Evolutionary conservation across 495 filamentous ascomycete genomes (phyloP).

Genomic region (Penicillium riverlandense): DNA sequence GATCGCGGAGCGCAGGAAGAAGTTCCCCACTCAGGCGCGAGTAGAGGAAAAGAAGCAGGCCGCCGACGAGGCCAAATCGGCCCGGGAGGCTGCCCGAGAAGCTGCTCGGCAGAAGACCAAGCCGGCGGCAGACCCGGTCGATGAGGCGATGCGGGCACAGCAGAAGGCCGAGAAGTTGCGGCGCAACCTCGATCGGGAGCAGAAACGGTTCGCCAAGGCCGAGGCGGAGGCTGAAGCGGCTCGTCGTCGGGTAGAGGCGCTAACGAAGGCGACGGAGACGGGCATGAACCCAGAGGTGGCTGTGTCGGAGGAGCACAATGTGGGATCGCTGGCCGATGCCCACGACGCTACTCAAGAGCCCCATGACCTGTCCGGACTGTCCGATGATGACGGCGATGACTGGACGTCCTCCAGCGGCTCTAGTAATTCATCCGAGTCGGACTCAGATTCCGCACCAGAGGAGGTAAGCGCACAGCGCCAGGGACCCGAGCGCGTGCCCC

Average conservation of each 20-base stretch:
- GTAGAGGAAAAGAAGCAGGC: conserved; percentile 41
- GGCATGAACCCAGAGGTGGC: conserved; percentile 4
- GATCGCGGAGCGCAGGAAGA: conserved; percentile 71
- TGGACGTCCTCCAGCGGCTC: conserved; percentile 34
- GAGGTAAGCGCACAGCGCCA: conserved; percentile 31
- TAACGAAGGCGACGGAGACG: conserved; percentile 17
- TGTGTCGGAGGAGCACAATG: neutral
- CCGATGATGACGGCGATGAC: conserved; percentile 21
- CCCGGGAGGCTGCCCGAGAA: conserved; percentile 16
- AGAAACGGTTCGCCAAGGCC: conserved; percentile 41
- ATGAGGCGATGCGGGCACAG: conserved; percentile 36
- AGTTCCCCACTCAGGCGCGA: conserved; percentile 68
- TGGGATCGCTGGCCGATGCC: neutral
- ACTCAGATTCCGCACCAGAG: conserved; percentile 36
- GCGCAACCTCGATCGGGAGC: conserved; percentile 38
- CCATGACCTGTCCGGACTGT: conserved; percentile 9
- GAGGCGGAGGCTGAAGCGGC: conserved; percentile 40
- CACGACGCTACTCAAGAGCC: neutral
- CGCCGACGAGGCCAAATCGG: conserved; percentile 35
- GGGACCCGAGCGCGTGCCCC: conserved; percentile 34
- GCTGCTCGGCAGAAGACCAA: conserved; percentile 22
- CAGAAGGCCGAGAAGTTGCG: conserved; percentile 44
- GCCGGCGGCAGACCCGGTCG: conserved; percentile 21
- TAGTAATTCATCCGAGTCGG: conserved; percentile 20
- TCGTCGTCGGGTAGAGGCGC: conserved; percentile 28